Base-by-base conservation (phyloP, 768 basidiomycete species). In the Trametes cinnabarina region DNA sequence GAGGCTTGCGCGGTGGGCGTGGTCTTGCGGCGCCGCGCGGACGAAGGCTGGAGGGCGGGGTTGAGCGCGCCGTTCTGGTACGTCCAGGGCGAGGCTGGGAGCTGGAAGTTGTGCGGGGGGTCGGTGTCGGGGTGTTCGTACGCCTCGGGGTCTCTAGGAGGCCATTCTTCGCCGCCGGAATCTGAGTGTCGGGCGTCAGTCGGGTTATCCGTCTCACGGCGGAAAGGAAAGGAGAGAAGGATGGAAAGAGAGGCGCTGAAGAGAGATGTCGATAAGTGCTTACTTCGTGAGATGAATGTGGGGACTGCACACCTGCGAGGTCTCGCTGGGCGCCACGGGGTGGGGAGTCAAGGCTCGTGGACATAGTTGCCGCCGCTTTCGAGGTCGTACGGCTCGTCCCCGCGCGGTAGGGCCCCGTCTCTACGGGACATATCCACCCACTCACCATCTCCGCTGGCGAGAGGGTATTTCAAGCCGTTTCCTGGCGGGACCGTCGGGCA, bases 41-140 rank as follows among this genome's bases (percentile, higher is more conserved):
- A 46, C 15, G 44, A 85, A 0, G 93, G 86, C 37, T 75, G 77
- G 10, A 96, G 82, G 35, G 76, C 67, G 7, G 94, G 94, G 67
- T 97, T 97, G 14, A 94, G 66, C 14, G 78, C 74, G 19, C 77
- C 87, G 50, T 89, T 87, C 62, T 88, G 85, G 67, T 91, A 96
- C 14, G 92, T 92, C 87, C 94, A 97, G 5, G 94, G 92, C 5
- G 83, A 85, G 22, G 77, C 70, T 1, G 84, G 81, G 32, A 86
- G 79, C 32, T 69, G 70, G 62, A 84, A 79, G 10, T 69, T 69
- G 57, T 76, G 72, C 22, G 70, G 67, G 20, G 71, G 67, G 58
- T 74, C 74, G 32, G 60, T 26, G 19, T 63, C 60, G 14, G 62
- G 60, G 44, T 59, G 43, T 17, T 37, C 30, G 50, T 64, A 58